These are phyloP conservation scores for Candida glucosophila DNA, from an alignment of 1,139 yeast genomes.

Conservation along the genomic window DNA sequence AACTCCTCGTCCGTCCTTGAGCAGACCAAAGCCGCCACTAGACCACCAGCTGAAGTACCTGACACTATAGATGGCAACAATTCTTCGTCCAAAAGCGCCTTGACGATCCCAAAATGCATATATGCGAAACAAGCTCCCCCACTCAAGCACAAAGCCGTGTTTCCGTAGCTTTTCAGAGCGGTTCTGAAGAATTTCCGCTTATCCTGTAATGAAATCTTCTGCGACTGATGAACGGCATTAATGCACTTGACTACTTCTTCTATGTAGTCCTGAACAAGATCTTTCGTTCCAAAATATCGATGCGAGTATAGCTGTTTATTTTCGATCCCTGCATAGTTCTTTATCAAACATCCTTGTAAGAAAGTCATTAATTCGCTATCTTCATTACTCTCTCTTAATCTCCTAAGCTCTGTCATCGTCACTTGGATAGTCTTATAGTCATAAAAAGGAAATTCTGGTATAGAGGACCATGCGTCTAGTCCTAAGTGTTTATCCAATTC, in stretches of 20 bases:
- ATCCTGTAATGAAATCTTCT: slow-evolving; percentile 23
- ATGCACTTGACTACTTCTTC: slow-evolving; percentile 43
- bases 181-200: slow-evolving; percentile 52
- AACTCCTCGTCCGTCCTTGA: slow-evolving; percentile 66
- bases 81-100: slow-evolving; percentile 61
- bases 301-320: slow-evolving; percentile 66
- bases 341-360: slow-evolving; percentile 60
- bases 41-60: slow-evolving; percentile 80
- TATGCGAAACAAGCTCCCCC: slow-evolving; percentile 81
- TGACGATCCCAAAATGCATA: slow-evolving; percentile 70
- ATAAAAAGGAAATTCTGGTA: slow-evolving; percentile 58
- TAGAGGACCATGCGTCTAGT: slow-evolving; percentile 54
- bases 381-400: slow-evolving; percentile 21
- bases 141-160: slow-evolving; percentile 62
- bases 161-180: slow-evolving; percentile 59
- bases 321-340: slow-evolving; percentile 75
- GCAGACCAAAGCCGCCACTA: slow-evolving; percentile 69
- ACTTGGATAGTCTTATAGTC: slow-evolving; percentile 54
- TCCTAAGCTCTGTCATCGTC: slow-evolving; percentile 37
- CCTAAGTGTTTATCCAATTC: slow-evolving; percentile 50
- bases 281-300: slow-evolving; percentile 68
- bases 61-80: slow-evolving; percentile 61
- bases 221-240: slow-evolving; percentile 33
- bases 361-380: slow-evolving; percentile 44
- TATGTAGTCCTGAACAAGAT: slow-evolving; percentile 48